A percentile compares a stretch with the other conserved stretches of the same genome.
These are phyloP conservation scores for Peniophora sp. DNA, from an alignment of 1,284 basidiomycete species.

Conservation along the genomic window DNA sequence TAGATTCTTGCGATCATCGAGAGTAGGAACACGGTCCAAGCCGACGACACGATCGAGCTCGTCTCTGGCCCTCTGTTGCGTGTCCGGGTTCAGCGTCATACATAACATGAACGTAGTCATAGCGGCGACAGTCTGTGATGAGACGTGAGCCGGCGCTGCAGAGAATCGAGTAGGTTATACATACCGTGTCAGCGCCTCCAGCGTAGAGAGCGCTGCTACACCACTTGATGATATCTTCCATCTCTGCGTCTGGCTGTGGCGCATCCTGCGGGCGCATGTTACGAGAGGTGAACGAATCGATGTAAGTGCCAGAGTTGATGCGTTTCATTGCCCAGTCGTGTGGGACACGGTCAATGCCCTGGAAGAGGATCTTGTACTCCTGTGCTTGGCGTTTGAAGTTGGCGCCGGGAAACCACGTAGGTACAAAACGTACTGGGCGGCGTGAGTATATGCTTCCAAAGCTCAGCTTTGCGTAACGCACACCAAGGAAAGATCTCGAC, in stretches of 20 bases:
- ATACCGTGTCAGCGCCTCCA: conserved; percentile 40
- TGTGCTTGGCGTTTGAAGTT: conserved; percentile 24
- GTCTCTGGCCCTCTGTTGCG: conserved; percentile 39
- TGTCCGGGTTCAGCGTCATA: conserved; percentile 45
- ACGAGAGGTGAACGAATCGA: conserved; percentile 28
- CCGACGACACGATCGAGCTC: conserved; percentile 49
- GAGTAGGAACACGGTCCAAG: conserved; percentile 36
- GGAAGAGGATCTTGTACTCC: conserved; percentile 7
- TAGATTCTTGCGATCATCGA: conserved; percentile 35
- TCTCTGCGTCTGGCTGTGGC: conserved; percentile 14
- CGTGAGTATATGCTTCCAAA: neutral
- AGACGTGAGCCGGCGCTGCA: neutral
- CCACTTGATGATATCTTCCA: conserved; percentile 25
- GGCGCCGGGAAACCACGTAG: conserved; percentile 33
- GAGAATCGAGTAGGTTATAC: neutral
- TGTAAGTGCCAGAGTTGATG: conserved; percentile 21
- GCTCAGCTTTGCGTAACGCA: conserved; percentile 6
- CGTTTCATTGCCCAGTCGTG: conserved; percentile 25
- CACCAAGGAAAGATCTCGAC: conserved; percentile 16
- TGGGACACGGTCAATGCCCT: conserved; percentile 19
- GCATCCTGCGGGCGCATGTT: conserved; percentile 21
- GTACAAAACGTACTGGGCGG: conserved; percentile 28
- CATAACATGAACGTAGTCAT: conserved; percentile 39
- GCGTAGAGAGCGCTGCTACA: conserved; percentile 26
- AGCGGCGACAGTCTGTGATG: neutral